These are phyloP conservation scores for Pythium aquatile DNA, from an alignment of 352 stramenopile species.

Conservation along the genomic window DNA sequence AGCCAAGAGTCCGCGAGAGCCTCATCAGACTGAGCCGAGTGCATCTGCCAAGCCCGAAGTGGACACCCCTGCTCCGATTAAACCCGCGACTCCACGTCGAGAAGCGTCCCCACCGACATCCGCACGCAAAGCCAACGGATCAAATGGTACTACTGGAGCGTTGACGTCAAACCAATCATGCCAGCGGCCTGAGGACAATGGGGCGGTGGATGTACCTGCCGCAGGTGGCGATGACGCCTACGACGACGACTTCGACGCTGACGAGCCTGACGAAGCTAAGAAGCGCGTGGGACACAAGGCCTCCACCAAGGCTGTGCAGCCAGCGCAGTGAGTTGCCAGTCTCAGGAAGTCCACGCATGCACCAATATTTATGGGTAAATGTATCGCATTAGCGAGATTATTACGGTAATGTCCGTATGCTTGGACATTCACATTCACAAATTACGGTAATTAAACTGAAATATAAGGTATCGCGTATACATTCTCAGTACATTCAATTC, in stretches of 20 bases:
- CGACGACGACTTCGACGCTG: conserved; percentile 52
- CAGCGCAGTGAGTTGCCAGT: neutral
- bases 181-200: conserved; percentile 11
- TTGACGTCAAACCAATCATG: conserved; percentile 10
- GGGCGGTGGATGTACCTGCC: neutral
- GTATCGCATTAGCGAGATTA: too few relatives aligned
- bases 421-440: neutral
- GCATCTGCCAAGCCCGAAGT: conserved; percentile 8
- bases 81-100: conserved; percentile 18
- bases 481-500: neutral
- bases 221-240: conserved; percentile 35
- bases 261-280: conserved; percentile 28
- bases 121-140: conserved; percentile 9
- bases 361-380: conserved; percentile 7
- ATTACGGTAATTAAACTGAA: neutral
- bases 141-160: neutral
- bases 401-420: neutral
- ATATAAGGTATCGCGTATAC: neutral
- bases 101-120: conserved; percentile 13
- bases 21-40: conserved; percentile 4
- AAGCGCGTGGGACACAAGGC: conserved; percentile 21
- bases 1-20: conserved; percentile 10
- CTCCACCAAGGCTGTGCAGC: conserved; percentile 13
- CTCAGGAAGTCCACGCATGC: too few relatives aligned
- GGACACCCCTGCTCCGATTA: conserved; percentile 5